Base-by-base conservation (phyloP, 2,329 filamentous ascomycete genomes). In the Aspergillus thermomutatus region DNA sequence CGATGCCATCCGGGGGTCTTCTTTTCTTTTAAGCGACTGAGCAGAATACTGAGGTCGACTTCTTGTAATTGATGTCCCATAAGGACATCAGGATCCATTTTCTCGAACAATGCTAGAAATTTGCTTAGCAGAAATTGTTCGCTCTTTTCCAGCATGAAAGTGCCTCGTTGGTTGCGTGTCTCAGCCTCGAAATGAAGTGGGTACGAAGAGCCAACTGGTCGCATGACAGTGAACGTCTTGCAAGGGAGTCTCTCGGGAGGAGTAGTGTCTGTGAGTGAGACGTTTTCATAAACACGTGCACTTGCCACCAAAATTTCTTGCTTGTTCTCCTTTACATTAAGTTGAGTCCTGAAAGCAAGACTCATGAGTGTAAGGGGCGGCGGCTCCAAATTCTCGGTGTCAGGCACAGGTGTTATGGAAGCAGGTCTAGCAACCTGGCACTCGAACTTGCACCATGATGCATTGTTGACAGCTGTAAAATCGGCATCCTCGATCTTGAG, bases 321-420 rank as follows among this genome's bases (percentile, higher is more conserved):
- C 77, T 95, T 97, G 77, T 97, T 99, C 54, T 92, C 90, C 70
- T 91, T 93, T 40, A 87, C 82, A 66, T 97, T 97, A 75, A 96
- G 90, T 6, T 87, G 86, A 1, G 92, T 97, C 52, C 94, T 86
- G 68, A 99, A 82, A 7, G 92, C 87, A 60, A 99, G 78, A 73
- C 92, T 97, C 93, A 99, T 97, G n/a, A 99, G 77, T 1, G 92
- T 97, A 69, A 99, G 78, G 7, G 92, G 91, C 23, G 94, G 94
- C 1, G 87, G 84, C 51, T 97, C 91, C 37, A 92, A 73, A 60
- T 87, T 91, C 60, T 97, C 92, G 0, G 87, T 86, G 51, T 96
- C 91, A 60, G 82, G 87, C 52, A 94, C 72, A 3, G 87, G 81
- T 0, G 84, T 85, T 58, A 99, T 85, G 67, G 85, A 84, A 66